Percentiles rank a stretch among this genome's conserved stretches.
Conservation (phyloP, 2,329 filamentous ascomycete species). For the Hymenoscyphus fructigenus region DNA sequence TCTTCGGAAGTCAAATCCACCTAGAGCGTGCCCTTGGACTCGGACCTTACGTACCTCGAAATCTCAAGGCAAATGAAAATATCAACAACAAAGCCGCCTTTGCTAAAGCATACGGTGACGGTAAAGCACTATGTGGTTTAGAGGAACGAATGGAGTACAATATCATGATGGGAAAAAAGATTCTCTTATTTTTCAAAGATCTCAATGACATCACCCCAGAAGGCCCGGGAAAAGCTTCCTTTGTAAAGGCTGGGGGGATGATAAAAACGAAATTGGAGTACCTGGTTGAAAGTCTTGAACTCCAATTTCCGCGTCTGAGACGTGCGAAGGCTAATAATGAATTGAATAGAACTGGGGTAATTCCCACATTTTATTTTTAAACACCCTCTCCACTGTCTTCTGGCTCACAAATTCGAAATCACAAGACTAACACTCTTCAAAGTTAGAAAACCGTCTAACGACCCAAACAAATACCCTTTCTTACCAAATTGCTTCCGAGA, state of each 20-base stretch:
- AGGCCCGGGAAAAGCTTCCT: neutral
- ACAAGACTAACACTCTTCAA: neutral
- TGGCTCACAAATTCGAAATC: neutral
- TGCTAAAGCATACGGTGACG: neutral
- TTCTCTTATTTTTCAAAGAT: slow-evolving; percentile 4
- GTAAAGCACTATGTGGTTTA: slow-evolving; percentile 1
- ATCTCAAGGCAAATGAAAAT: neutral
- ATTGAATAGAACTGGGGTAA: neutral
- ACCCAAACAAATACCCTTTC: slow-evolving; percentile 3
- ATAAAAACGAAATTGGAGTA: neutral
- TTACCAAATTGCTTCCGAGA: slow-evolving; percentile 5
- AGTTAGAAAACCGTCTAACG: neutral
- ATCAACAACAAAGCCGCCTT: neutral
- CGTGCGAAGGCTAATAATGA: neutral
- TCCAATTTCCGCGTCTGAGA: neutral
- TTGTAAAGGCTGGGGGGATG: neutral
- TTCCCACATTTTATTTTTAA: neutral
- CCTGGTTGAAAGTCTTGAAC: neutral
- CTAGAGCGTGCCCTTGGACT: neutral
- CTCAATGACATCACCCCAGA: neutral
- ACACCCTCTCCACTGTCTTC: neutral
- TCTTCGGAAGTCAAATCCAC: neutral
- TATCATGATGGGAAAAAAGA: slow-evolving; percentile 6
- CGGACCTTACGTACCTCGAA: neutral
- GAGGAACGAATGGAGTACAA: slow-evolving; percentile 6